phyloP scores from a whole-genome alignment of 225 moss, liverwort and hornwort genomes.

The Asterella californica region DNA sequence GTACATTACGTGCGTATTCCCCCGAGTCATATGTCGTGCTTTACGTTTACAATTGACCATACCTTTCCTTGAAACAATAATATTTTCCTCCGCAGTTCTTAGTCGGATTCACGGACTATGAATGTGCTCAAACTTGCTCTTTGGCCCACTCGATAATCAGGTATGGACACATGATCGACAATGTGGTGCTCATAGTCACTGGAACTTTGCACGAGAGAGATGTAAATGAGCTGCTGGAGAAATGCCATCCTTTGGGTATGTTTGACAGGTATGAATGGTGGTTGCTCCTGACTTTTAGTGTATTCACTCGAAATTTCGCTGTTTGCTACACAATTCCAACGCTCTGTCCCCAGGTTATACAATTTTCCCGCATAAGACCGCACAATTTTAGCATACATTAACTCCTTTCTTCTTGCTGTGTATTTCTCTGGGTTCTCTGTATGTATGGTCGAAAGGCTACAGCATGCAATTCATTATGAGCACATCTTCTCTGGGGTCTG shows the following conservation, averaged over 20 bases:
- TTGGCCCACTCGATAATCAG: conserved; percentile 31
- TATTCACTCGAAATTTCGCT: too few species aligned
- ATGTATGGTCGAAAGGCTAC: too few species aligned
- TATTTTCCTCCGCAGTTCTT: neutral
- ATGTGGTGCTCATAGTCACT: conserved; percentile 95
- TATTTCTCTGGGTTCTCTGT: too few species aligned
- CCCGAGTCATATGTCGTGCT: neutral
- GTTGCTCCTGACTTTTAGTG: too few species aligned
- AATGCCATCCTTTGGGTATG: conserved; percentile 98
- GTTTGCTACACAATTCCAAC: too few species aligned
- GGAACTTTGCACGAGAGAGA: conserved; percentile 96
- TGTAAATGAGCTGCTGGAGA: conserved; percentile 93
- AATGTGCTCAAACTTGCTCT: neutral
- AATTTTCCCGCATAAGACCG: too few species aligned
- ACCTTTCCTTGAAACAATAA: neutral
- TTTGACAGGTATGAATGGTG: conserved; percentile 72
- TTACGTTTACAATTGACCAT: neutral
- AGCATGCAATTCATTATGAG: too few species aligned
- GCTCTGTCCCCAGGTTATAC: too few species aligned
- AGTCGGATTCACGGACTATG: neutral
- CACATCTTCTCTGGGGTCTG: too few species aligned
- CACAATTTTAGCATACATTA: too few species aligned
- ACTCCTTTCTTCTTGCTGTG: too few species aligned
- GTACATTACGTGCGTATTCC: conserved; percentile 75
- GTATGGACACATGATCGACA: conserved; percentile 99